Base-by-base conservation (phyloP, 352 stramenopile genomes). In the Phytopythium vexans region DNA sequence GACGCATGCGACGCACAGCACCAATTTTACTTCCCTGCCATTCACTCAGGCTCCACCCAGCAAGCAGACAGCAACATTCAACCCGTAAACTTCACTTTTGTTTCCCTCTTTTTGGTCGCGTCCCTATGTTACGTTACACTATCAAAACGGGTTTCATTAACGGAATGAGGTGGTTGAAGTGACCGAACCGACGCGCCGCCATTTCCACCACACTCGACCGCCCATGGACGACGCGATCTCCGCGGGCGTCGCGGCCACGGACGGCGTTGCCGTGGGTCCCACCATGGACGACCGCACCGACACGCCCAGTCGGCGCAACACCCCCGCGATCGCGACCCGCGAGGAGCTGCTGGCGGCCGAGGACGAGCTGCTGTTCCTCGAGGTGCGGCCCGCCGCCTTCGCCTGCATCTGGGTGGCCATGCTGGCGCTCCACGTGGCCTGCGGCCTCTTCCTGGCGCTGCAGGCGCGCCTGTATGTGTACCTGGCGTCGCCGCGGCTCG, bases 311-410 rank as follows among this genome's bases (percentile, higher is more conserved):
- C 0, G 5, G 43, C 8, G 10, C 31, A 10, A 8, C 3, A n/a
- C 43, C 4, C 43, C 27, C 43, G 43, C 43, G 10, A 49, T 49
- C 32, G 16, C 16, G 27, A 49, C 31, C 8, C 12, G 1, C 9
- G 31, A 49, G 31, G 27, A 49, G 35, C 37, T 47, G 16, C 34
- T 76, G 15, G 61, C 53, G 5, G 60, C 66, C 8, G 50, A 62
- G 39, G 63, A 76, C 54, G 61, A 66, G 10, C 46, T 70, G 31
- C 64, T 65, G 38, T 76, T 76, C 56, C 56, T 64, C 31, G 67
- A 72, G 48, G 66, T 65, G 33, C 58, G 58, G 8, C 52, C 58
- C 4, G 16, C 35, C 10, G 27, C 42, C 9, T 65, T 65, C 37
- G 52, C 52, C 6, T 21, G 46, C 38, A 31, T 64, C 14, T 74